A percentile compares a stretch with the other conserved stretches of the same genome.
phyloP scores from a whole-genome alignment of 1,284 basidiomycete species.

The Gomphus bonarii region DNA sequence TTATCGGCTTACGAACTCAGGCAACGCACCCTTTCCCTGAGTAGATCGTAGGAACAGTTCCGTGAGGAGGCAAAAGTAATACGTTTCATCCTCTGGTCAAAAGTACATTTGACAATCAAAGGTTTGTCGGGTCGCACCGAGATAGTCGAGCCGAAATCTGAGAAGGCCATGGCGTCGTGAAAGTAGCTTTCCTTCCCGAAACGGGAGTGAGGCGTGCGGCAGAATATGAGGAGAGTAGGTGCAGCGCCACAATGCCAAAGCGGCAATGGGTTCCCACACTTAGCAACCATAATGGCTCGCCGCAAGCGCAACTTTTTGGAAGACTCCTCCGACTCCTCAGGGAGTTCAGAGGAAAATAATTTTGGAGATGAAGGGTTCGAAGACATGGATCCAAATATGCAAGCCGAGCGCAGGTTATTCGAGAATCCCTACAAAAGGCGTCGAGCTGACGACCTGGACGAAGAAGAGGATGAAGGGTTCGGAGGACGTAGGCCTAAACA shows the following conservation, averaged over 20 bases:
- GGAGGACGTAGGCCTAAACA: slow-evolving; percentile 20
- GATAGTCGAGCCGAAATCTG: slow-evolving; percentile 11
- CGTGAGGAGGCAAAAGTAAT: slow-evolving; percentile 69
- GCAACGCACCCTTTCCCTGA: slow-evolving; percentile 52
- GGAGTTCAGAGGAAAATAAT: slow-evolving; percentile 37
- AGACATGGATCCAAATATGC: slow-evolving; percentile 56
- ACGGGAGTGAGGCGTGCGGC: neutral
- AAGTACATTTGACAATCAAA: slow-evolving; percentile 69
- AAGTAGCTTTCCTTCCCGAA: neutral
- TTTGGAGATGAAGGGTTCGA: slow-evolving; percentile 28
- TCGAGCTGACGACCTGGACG: slow-evolving; percentile 54
- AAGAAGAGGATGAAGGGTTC: slow-evolving; percentile 52
- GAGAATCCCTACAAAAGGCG: slow-evolving; percentile 65
- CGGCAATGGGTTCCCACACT: neutral
- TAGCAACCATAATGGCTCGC: slow-evolving; percentile 51
- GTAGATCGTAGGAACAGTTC: slow-evolving; percentile 63
- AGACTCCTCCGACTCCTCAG: slow-evolving; percentile 56
- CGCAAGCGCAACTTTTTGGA: slow-evolving; percentile 74
- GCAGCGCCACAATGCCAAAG: slow-evolving; percentile 6
- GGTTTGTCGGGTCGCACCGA: slow-evolving; percentile 44
- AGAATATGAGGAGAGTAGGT: too few species aligned
- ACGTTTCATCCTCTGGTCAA: slow-evolving; percentile 62
- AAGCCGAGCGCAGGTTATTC: slow-evolving; percentile 72
- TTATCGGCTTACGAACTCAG: neutral
- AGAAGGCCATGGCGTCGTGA: slow-evolving; percentile 4